These are phyloP conservation scores for Agrocybe praecox DNA, from an alignment of 768 basidiomycete species.

Conservation along the genomic window DNA sequence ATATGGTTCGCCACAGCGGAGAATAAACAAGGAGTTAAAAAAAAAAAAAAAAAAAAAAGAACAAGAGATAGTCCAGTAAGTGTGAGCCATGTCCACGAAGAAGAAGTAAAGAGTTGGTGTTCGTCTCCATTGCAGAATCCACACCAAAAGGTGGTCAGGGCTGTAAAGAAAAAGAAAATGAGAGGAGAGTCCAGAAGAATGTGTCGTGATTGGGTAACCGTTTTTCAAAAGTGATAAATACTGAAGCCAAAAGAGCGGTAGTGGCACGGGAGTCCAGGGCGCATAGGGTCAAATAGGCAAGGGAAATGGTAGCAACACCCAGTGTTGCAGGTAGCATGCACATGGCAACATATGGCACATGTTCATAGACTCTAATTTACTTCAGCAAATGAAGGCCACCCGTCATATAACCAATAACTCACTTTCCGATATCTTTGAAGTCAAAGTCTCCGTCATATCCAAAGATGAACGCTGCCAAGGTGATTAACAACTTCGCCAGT, in stretches of 20 bases:
- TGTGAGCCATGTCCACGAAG: slow-evolving; percentile 93
- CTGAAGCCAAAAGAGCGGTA: slow-evolving; percentile 86
- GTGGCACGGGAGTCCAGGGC: slow-evolving; percentile 90
- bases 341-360: slow-evolving; percentile 96
- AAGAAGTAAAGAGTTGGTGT: slow-evolving; percentile 75
- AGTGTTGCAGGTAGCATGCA: slow-evolving; percentile 91
- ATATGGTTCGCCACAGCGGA: no score
- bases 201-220: slow-evolving; percentile 93
- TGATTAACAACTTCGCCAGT: slow-evolving; percentile 93
- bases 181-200: slow-evolving; percentile 99
- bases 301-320: slow-evolving; percentile 86
- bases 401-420: slow-evolving; percentile 26
- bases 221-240: slow-evolving; percentile 97
- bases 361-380: slow-evolving; percentile 66
- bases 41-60: no score
- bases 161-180: slow-evolving; percentile 95
- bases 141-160: slow-evolving; percentile 83
- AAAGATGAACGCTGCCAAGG: slow-evolving; percentile 82
- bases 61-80: slow-evolving; percentile 87
- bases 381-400: slow-evolving; percentile 4
- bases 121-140: slow-evolving; percentile 93
- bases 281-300: slow-evolving; percentile 93
- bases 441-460: slow-evolving; percentile 95
- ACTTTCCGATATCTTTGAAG: slow-evolving; percentile 98
- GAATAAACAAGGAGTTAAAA: no score